Evolutionary conservation across 2,329 filamentous ascomycete genomes (phyloP).

Genomic region (Aspergillus sp.): DNA sequence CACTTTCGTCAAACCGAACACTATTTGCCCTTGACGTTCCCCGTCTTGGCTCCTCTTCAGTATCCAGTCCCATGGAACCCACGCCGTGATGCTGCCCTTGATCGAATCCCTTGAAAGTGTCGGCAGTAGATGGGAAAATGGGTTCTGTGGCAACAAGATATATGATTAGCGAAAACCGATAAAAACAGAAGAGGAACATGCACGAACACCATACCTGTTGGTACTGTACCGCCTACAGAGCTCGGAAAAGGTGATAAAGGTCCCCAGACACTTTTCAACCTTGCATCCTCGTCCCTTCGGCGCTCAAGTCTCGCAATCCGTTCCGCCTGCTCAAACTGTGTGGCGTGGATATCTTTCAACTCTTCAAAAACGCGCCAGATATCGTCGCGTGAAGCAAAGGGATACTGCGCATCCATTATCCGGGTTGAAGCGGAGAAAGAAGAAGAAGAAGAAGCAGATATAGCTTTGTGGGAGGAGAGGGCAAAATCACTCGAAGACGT

Average conservation of each 20-base stretch:
- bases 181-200: neutral
- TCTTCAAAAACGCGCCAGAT: conserved; percentile 65
- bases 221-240: conserved; percentile 75
- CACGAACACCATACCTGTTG: conserved; percentile 68
- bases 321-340: conserved; percentile 62
- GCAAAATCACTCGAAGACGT: neutral
- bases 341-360: conserved; percentile 60
- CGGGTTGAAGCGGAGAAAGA: conserved; percentile 5
- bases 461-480: neutral
- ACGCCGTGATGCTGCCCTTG: conserved; percentile 77
- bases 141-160: conserved; percentile 58
- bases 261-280: conserved; percentile 82
- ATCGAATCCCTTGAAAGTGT: conserved; percentile 88
- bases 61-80: conserved; percentile 78
- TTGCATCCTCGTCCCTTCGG: conserved; percentile 61
- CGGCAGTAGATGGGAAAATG: conserved; percentile 72
- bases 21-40: conserved; percentile 92
- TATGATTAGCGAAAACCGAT: neutral
- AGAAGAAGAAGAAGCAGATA: neutral
- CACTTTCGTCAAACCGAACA: conserved; percentile 95
- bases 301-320: conserved; percentile 62
- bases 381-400: conserved; percentile 64
- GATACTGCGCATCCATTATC: conserved; percentile 63
- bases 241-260: conserved; percentile 85
- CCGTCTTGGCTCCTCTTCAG: conserved; percentile 81